Percentiles rank a stretch among this genome's conserved stretches.
Conservation (phyloP, 2,329 filamentous ascomycete species). For the Calonectria pseudoreteaudii region DNA sequence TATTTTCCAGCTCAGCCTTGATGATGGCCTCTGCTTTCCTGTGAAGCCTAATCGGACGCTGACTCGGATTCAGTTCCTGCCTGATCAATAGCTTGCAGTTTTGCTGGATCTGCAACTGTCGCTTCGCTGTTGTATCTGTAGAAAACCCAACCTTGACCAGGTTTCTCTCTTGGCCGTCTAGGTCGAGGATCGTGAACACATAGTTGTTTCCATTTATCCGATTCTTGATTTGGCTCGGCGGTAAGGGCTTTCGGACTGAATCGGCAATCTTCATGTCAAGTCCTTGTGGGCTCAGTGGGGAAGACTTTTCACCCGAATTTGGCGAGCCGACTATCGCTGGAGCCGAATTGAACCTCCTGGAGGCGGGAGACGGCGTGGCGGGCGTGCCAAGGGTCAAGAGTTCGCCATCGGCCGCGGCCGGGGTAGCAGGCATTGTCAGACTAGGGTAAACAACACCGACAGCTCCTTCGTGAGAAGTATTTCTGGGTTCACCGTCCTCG, state of each 20-base stretch:
- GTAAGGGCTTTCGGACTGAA: neutral
- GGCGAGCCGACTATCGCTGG: neutral
- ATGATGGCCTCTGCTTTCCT: neutral
- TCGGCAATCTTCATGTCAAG: neutral
- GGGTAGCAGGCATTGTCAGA: neutral
- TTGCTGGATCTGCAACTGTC: neutral
- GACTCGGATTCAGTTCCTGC: neutral
- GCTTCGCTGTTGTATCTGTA: neutral
- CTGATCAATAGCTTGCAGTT: neutral
- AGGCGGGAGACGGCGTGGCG: neutral
- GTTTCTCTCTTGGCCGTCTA: neutral
- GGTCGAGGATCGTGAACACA: neutral
- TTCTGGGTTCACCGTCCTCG: neutral
- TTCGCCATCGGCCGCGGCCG: neutral
- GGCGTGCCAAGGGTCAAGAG: neutral
- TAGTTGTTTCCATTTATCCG: neutral
- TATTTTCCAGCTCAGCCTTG: neutral
- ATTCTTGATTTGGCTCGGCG: neutral
- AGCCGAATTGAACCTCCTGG: neutral
- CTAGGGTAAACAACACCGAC: neutral
- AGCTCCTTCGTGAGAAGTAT: neutral
- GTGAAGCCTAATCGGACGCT: neutral
- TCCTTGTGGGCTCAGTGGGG: neutral
- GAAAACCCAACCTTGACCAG: constrained; percentile 1
- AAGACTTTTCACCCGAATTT: neutral